Evolutionary conservation across 2,329 filamentous ascomycete genomes (phyloP).

Genomic region (Amauroascus niger): DNA sequence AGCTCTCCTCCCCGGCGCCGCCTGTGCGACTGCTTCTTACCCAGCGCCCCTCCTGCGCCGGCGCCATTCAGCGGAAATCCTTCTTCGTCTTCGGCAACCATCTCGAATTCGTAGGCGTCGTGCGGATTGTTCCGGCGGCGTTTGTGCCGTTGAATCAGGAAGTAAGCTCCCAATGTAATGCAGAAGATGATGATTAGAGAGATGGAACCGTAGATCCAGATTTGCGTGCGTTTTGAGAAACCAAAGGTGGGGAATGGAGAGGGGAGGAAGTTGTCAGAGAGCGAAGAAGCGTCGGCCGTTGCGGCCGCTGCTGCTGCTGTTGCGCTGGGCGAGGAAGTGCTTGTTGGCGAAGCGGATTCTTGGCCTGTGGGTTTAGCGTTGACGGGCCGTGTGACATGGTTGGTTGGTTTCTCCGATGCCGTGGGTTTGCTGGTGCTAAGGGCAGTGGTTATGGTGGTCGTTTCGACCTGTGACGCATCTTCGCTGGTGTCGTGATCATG

Average conservation of each 20-base stretch:
- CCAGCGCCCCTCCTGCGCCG: conserved; percentile 24
- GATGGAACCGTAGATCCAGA: conserved; percentile 86
- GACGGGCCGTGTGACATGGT: conserved; percentile 56
- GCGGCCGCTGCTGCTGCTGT: conserved; percentile 20
- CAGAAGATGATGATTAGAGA: conserved; percentile 82
- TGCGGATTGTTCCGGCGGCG: conserved; percentile 63
- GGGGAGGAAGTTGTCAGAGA: conserved; percentile 52
- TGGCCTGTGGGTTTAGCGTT: conserved; percentile 47
- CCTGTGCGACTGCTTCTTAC: conserved; percentile 43
- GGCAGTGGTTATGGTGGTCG: conserved; percentile 49
- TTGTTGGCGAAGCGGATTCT: conserved; percentile 20
- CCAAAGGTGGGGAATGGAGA: conserved; percentile 86
- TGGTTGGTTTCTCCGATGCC: conserved; percentile 43
- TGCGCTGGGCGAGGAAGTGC: conserved; percentile 24
- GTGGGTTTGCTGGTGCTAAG: conserved; percentile 37
- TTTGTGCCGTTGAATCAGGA: conserved; percentile 68
- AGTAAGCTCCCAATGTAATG: conserved; percentile 65
- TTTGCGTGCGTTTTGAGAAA: conserved; percentile 72
- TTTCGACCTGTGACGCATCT: conserved; percentile 47
- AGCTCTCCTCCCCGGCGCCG: conserved; percentile 68
- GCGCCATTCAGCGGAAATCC: conserved; percentile 40
- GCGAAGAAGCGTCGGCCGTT: conserved; percentile 21
- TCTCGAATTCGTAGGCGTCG: conserved; percentile 88
- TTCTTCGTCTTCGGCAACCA: conserved; percentile 73
- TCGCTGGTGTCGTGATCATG: conserved; percentile 69